Base-by-base conservation (phyloP, 1,284 basidiomycete species). In the Hypsizygus ulmarius region DNA sequence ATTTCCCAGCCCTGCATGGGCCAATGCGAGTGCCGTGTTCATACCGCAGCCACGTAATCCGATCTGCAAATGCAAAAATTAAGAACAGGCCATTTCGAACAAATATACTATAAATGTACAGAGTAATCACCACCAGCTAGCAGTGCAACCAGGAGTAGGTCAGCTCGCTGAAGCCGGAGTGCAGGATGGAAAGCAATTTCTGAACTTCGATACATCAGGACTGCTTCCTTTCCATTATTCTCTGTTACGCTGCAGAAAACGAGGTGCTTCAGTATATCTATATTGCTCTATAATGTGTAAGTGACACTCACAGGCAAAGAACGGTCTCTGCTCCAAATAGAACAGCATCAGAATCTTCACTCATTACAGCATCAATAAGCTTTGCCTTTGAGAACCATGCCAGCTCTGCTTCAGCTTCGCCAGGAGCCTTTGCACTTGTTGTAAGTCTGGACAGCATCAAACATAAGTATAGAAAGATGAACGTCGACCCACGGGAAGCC, bases 381-480 rank as follows among this genome's bases (percentile, higher is more conserved):
- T 36, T 35, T 1, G 34, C 27, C 11, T 36, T 34, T 15, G 44
- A 51, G 10, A 58, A 29, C 18, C 35, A 39, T 12, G 54, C 55
- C 9, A 62, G 51, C 42, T 60, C 52, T 15, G 60, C 57, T 39
- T 58, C 57, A 15, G 57, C 59, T 41, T 60, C 57, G 11, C 55
- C 57, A 42, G 54, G 57, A 18, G 59, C 60, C 59, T 60, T 27
- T 6, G 38, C 1, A 16, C 10, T 0, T 32, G n/a, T 27, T 18
- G 21, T 14, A 21, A 4, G 12, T 12, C 14, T 33, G n/a, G n/a
- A n/a, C n/a, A n/a, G n/a, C 11, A 32, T 9, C 14, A 42, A 35
- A 19, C 6, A 36, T 15, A 16, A 12, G 28, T 5, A 18, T 10
- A 21, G 15, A 41, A 15, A 6, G 5, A 33, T 19, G 2, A 37